These are phyloP conservation scores for Austroboletus eburneus DNA, from an alignment of 768 basidiomycete species.

Conservation along the genomic window DNA sequence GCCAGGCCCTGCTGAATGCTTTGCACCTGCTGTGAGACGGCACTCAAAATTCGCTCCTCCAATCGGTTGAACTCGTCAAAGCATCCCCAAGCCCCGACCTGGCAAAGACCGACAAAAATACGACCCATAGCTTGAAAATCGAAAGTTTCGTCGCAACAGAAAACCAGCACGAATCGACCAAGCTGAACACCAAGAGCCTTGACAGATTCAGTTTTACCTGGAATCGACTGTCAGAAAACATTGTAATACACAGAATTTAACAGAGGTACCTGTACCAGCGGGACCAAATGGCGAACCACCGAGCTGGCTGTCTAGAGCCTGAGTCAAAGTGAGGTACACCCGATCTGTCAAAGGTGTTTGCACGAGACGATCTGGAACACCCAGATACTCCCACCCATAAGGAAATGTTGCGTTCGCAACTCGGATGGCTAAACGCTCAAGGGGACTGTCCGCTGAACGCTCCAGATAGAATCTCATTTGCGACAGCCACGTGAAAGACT, in stretches of 20 bases:
- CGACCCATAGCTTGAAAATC: slow-evolving; percentile 99
- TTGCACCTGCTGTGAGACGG: slow-evolving; percentile 98
- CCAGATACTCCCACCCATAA: slow-evolving; percentile 99
- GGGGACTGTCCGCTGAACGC: slow-evolving; percentile 59
- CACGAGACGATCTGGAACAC: slow-evolving; percentile 93
- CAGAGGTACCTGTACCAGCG: slow-evolving; percentile 79
- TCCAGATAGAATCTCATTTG: slow-evolving; percentile 99
- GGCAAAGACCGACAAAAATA: slow-evolving; percentile 97
- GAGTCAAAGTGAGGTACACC: slow-evolving; percentile 94
- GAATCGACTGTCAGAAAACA: slow-evolving; percentile 3
- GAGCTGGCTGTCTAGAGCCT: slow-evolving; percentile 90
- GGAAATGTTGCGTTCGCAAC: slow-evolving; percentile 92
- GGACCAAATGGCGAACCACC: slow-evolving; percentile 98
- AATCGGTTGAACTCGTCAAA: slow-evolving; percentile 98
- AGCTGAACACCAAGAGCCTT: slow-evolving; percentile 97
- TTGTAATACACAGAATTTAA: background rate
- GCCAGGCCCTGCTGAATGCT: slow-evolving; percentile 95
- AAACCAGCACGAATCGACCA: slow-evolving; percentile 99
- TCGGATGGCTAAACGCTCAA: slow-evolving; percentile 75
- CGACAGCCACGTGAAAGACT: slow-evolving; percentile 88
- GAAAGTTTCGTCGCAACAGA: slow-evolving; percentile 99
- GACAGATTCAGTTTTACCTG: slow-evolving; percentile 98
- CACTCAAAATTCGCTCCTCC: slow-evolving; percentile 95
- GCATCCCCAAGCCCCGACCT: slow-evolving; percentile 99
- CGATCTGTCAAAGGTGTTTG: slow-evolving; percentile 97